Evolutionary conservation across 257 asterid species (phyloP), one percentile per base, ranked within the genome.

Genomic region (Fraxinus quadrangulata): DNA sequence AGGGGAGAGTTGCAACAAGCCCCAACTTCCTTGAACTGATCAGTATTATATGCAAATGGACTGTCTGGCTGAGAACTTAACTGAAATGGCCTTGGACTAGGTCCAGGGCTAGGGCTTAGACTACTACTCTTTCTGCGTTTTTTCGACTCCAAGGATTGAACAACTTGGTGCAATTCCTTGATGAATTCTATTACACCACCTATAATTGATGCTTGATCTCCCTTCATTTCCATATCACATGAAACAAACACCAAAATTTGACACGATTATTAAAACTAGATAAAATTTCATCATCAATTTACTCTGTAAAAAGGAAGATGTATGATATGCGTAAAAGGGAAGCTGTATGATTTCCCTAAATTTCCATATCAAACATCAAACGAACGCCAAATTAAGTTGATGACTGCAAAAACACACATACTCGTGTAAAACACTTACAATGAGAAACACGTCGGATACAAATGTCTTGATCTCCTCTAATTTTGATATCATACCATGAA

Each of bases 141-240:
- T 77, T 88, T 90, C 1, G 94, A 90, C 87, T 96, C 98, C 74
- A 96, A 71, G 37, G 98, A 87, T 79, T 92, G 92, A 14, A 81
- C 77, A 26, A 93, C 91, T 79, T 87, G 97, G 82, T 96, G 99
- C 83, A 96, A 79, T 75, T 96, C 99, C 88, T 93, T 96, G 83
- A 96, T 90, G 92, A 93, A 96, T 24, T 96, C 99, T 28, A 96
- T 78, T 51, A 87, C 99, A 5, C 99, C 99, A 19, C 96, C 96
- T 74, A 96, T 89, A 3, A 96, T 90, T 13, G 98, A 96, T 23
- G 99, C 99, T 89, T 96, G 99, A 82, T 96, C 99, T 10, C 97
- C 94, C 99, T 92, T 78, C 34, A 28, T 54, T 54, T 54, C 10
- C 65, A 17, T 51, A 51, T 51, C 23, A 51, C 61, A 51, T 51